Percentiles rank a stretch among this genome's conserved stretches.
phyloP scores from a whole-genome alignment of 306 rosid species.

The Vigna unguiculata region DNA sequence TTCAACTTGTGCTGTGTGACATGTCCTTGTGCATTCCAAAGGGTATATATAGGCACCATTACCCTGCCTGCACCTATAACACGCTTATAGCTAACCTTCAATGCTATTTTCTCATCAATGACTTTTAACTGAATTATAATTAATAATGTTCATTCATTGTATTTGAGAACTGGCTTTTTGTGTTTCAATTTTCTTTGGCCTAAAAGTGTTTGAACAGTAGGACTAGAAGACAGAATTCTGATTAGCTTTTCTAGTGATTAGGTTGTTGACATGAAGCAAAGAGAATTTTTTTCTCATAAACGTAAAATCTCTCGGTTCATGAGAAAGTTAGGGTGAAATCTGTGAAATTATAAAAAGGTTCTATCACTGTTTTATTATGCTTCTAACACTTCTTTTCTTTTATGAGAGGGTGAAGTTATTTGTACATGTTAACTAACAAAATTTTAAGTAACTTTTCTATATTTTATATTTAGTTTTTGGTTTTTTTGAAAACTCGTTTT shows the following conservation, averaged over 20 bases:
- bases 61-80: slow-evolving; percentile 33
- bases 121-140: neutral
- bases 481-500: too few species aligned
- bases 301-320: neutral
- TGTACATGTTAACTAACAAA: too few species aligned
- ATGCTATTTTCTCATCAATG: slow-evolving; percentile 27
- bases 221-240: neutral
- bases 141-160: neutral
- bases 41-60: slow-evolving; percentile 40
- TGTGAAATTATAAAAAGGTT: too few species aligned
- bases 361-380: too few species aligned
- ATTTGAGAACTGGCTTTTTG: neutral
- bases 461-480: too few species aligned
- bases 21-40: neutral
- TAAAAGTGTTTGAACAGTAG: neutral
- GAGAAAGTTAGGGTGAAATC: too few species aligned
- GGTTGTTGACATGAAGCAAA: neutral
- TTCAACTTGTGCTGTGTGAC: slow-evolving; percentile 31
- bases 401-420: too few species aligned
- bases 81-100: slow-evolving; percentile 21
- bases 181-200: neutral
- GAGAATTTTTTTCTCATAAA: slow-evolving; percentile 25
- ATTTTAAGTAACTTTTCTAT: too few species aligned
- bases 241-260: neutral
- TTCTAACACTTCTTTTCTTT: too few species aligned